Base-by-base conservation (phyloP, 2,329 filamentous ascomycete genomes). In the Pseudocercospora crystallina region DNA sequence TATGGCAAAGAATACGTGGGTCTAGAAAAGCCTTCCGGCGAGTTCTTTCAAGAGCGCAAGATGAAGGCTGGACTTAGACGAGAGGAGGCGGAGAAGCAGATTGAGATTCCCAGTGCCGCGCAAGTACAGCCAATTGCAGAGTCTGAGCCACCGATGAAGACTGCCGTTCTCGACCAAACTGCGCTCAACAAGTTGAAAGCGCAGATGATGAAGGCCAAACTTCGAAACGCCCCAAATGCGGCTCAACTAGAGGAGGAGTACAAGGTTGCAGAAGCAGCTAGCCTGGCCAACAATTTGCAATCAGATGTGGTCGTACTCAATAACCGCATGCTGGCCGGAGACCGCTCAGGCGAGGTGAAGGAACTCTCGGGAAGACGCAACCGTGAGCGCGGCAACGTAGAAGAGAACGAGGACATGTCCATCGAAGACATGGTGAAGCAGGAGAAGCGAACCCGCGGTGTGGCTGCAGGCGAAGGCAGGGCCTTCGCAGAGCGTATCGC, bases 391-490 rank as follows among this genome's bases (percentile, higher is more conserved):
- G 94, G 92, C 1, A 79, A 84, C 7, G 87, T 99, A 5, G 83
- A 89, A 61, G 90, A 94, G 58, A 97, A 97, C 65, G 88, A 95
- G 46, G 90, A 97, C 62, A 97, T 99, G 90, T 86, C 78, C 29
- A 87, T 99, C 53, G 90, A 95, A 47, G 94, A 99, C 69, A 99
- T 99, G 94, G 84, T 99, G 13, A 84, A 90, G 26, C 91, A 97
- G 70, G 94, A 99, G 71, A 84, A 89, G 32, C 86, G 92, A 47
- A 96, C 89, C 4, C 85, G 84, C 51, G 85, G 85, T 12, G 84
- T 89, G 64, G 45, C 47, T 15, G 62, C 76, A 77, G 55, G 90
- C 46, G 91, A 96, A 66, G 89, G 88, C 1, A 77, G 85, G 61
- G 83, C 88, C 3, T 81, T 96, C 30, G 94, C 94, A 2, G 91